Evolutionary conservation across 2,329 filamentous ascomycete species (phyloP), one percentile per base, ranked within the genome.

Genomic region (Didymella pinodella): DNA sequence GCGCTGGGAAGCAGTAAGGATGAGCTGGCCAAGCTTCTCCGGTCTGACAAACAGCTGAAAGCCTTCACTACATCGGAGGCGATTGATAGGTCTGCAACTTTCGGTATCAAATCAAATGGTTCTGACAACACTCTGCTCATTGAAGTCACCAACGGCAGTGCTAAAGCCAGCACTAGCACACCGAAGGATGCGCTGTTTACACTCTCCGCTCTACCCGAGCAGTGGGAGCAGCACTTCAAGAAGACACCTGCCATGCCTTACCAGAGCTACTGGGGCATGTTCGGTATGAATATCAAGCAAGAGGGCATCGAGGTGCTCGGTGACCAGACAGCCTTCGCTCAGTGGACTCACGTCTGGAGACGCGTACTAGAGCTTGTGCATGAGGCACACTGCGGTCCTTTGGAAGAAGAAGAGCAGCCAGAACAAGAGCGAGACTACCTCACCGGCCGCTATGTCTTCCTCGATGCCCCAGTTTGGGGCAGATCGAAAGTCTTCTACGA

Each of bases 401-500:
- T 81, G 5, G 52, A 72, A 41, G 75, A 77, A 32, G 79, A 82
- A 40, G 65, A 75, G 11, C 75, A 82, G 47, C 36, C 54, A 1
- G 73, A 75, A 29, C 59, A 67, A 3, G 26, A 78, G 11, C 75
- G 78, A 18, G 81, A 84, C 62, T 76, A 77, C 57, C 78, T 84
- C 44, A 78, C 78, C 3, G 82, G 82, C 4, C 75, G 75, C 29
- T 84, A 84, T 60, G 73, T 79, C 26, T 83, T 80, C 57, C 75
- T 84, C 43, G 74, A 76, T 1, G 72, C 77, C 26, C 82, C 81
- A 0, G 69, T 78, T 26, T 84, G 81, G 81, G 82, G 81, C 11
- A 73, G 75, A 11, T 79, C 75, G 61, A 84, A 84, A 70, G 68
- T 83, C 31, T 84, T 83, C 69, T 82, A 82, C 62, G 82, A 84